Evolutionary conservation across 1,284 basidiomycete species (phyloP).

Genomic region (Ceratobasidium sp.): DNA sequence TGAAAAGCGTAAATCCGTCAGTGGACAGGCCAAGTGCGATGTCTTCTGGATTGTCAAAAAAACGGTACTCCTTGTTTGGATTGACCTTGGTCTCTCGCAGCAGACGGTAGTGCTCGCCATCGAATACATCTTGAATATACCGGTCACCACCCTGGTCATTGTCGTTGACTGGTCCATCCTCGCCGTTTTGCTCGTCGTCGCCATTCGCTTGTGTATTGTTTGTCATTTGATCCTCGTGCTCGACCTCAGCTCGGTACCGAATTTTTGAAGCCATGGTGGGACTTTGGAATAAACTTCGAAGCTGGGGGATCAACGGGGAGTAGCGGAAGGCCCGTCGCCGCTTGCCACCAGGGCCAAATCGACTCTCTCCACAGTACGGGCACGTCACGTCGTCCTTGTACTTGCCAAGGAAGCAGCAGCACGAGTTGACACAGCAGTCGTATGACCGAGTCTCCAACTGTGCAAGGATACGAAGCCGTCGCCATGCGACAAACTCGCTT

Average conservation of each 20-base stretch:
- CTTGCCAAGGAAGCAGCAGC: slow-evolving; percentile 15
- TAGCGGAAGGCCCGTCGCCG: not conserved
- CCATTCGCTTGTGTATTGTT: no score
- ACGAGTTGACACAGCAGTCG: slow-evolving; percentile 21
- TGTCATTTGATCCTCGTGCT: no score
- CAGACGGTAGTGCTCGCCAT: slow-evolving; percentile 20
- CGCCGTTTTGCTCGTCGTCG: no score
- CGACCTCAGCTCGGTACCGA: not conserved
- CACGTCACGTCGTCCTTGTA: not conserved
- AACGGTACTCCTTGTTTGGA: slow-evolving; percentile 43
- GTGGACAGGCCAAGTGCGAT: slow-evolving; percentile 49
- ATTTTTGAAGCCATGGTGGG: not conserved
- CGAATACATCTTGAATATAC: slow-evolving; percentile 44
- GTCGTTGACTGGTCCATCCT: no score
- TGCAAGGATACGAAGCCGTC: not conserved
- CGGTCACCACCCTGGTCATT: no score
- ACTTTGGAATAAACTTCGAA: not conserved
- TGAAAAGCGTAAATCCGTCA: slow-evolving; percentile 54
- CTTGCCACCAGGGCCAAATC: not conserved
- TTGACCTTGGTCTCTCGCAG: slow-evolving; percentile 40
- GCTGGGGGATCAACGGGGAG: slow-evolving; percentile 1
- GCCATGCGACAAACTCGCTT: slow-evolving; percentile 12
- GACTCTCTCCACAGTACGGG: not conserved
- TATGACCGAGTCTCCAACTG: not conserved
- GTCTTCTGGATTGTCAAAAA: slow-evolving; percentile 46